Percentiles rank a stretch among this genome's conserved stretches.
These are phyloP conservation scores for Phytophthora foliorum DNA, from an alignment of 352 stramenopile genomes.

Conservation along the genomic window DNA sequence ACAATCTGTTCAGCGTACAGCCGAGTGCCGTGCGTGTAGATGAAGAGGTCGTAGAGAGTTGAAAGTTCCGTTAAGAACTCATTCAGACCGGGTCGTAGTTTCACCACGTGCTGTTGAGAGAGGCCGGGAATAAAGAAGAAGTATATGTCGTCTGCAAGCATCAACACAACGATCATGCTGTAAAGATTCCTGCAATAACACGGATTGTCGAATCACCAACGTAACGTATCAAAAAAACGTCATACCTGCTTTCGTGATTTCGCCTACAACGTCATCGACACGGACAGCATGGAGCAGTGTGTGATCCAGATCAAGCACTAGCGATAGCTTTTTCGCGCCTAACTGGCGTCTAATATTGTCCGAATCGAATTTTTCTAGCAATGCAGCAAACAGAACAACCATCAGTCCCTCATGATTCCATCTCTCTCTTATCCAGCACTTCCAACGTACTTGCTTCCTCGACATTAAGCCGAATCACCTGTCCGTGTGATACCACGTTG, in stretches of 20 bases:
- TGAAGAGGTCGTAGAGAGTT: slow-evolving; percentile 93
- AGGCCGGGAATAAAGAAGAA: slow-evolving; percentile 85
- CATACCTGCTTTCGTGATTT: slow-evolving; percentile 66
- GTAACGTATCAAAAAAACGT: not conserved
- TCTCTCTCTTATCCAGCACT: slow-evolving; percentile 59
- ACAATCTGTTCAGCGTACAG: slow-evolving; percentile 96
- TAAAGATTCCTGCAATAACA: not conserved
- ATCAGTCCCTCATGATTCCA: slow-evolving; percentile 6
- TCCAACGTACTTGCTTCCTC: slow-evolving; percentile 95
- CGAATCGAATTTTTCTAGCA: slow-evolving; percentile 86
- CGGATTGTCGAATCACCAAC: not conserved
- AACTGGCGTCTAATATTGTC: slow-evolving; percentile 91
- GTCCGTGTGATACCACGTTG: slow-evolving; percentile 84
- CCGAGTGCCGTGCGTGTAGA: slow-evolving; percentile 96
- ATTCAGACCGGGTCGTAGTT: slow-evolving; percentile 92
- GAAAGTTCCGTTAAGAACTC: slow-evolving; percentile 91
- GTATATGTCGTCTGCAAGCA: slow-evolving; percentile 73
- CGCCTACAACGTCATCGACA: slow-evolving; percentile 69
- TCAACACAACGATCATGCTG: not conserved
- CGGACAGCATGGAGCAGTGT: slow-evolving; percentile 96
- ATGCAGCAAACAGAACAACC: slow-evolving; percentile 10
- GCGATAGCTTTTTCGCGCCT: slow-evolving; percentile 90
- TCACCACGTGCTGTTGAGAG: slow-evolving; percentile 92
- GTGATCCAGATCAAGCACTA: slow-evolving; percentile 98
- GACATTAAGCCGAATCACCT: slow-evolving; percentile 96